These are phyloP conservation scores for Lecanicillium sp. DNA, from an alignment of 2,329 filamentous ascomycete species.

Conservation along the genomic window DNA sequence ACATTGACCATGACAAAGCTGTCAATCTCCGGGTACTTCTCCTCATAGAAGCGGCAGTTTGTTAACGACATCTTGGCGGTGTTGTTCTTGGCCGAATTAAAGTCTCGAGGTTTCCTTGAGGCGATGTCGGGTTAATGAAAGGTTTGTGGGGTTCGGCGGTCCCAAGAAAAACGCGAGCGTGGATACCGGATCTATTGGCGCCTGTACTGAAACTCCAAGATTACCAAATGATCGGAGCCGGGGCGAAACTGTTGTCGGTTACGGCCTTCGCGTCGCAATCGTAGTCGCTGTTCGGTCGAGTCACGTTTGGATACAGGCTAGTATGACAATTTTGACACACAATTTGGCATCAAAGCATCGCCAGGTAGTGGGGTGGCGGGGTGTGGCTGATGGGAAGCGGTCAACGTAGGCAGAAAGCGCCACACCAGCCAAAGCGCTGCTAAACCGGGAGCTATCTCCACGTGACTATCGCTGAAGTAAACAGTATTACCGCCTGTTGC, in stretches of 20 bases:
- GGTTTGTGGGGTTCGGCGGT: not conserved
- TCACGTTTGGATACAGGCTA: no score
- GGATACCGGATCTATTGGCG: no score
- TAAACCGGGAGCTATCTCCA: constrained; percentile 17
- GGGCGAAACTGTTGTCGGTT: constrained; percentile 14
- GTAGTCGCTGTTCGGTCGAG: constrained; percentile 11
- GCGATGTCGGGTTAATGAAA: constrained; percentile 5
- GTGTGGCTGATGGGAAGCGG: constrained; percentile 25
- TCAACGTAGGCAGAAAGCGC: constrained; percentile 21
- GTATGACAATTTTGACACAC: constrained; percentile 36
- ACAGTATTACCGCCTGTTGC: constrained; percentile 18
- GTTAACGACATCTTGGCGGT: constrained; percentile 81
- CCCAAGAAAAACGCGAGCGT: no score
- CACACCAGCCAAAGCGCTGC: constrained; percentile 1
- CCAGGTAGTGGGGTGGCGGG: constrained; percentile 31
- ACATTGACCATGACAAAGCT: constrained; percentile 99
- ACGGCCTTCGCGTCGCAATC: constrained; percentile 12
- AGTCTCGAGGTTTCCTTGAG: constrained; percentile 8
- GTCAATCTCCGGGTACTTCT: constrained; percentile 91
- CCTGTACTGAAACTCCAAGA: no score
- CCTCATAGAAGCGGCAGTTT: constrained; percentile 95
- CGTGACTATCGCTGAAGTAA: constrained; percentile 27
- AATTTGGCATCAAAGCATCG: constrained; percentile 22
- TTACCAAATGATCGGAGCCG: constrained; percentile 12
- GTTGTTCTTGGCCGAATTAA: constrained; percentile 14